Base-by-base conservation (phyloP, 768 basidiomycete species). In the Suillus tomentosus region DNA sequence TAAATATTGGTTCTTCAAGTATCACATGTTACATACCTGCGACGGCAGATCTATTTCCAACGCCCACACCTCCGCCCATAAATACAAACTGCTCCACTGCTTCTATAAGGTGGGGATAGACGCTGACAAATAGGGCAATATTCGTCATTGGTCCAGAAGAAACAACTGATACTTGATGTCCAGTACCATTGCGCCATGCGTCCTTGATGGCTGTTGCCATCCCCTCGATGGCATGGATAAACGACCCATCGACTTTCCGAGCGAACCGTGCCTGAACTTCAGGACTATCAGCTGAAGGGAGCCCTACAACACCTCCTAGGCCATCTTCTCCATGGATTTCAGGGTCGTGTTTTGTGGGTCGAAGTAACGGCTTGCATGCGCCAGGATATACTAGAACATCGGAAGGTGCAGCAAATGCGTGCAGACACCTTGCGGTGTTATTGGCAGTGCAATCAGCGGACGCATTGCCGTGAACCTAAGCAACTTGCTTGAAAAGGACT, bases 41-140 rank as follows among this genome's bases (percentile, higher is more conserved):
- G 13, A 86, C 88, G 15, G 93, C 80, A 9, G 90, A 88, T 39
- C 89, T 80, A 70, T 95, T 96, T 0, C 94, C 94, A 27, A 92
- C 71, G 10, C 94, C 94, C 36, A 93, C 87, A 3, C 87, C 93
- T n/a, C 94, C 94, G 13, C 94, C 94, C 94, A 96, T 96, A 70
- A 94, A 82, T 15, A 86, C 82, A 50, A 87, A 78, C 61, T 83
- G 77, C 48, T 81, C 80, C 7, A 87, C 74, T 13, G 77, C 82
- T 3, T 78, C 78, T 22, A 84, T 66, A 3, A 88, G 76, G 36
- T 85, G 80, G 0, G 87, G 84, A 78, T 87, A 84, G 2, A 82
- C 83, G 63, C 79, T 79, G 19, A 88, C 79, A 68, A 92, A 89
- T 7, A 90, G 74, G 0, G 87, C 89, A 42, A 91, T 81, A 66